Evolutionary conservation across 208 protist species (phyloP).

Genomic region (Herpetomonas samuelpessoai): DNA sequence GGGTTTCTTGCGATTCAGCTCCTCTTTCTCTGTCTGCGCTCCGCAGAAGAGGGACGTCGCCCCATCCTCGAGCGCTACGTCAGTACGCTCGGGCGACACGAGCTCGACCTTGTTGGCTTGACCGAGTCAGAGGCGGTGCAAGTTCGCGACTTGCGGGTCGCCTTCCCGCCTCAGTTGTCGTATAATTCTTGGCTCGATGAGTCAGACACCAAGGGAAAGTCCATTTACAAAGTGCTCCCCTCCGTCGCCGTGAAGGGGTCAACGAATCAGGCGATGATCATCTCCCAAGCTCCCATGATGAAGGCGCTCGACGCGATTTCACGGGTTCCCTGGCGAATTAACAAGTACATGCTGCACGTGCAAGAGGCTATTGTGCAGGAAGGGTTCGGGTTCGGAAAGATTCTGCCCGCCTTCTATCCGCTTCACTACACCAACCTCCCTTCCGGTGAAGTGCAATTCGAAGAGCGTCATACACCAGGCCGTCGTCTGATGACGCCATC

Average conservation of each 20-base stretch:
- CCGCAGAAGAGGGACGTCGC: constrained; percentile 21
- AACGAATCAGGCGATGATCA: constrained; percentile 90
- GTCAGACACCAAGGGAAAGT: constrained; percentile 88
- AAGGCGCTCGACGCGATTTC: constrained; percentile 89
- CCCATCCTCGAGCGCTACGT: constrained; percentile 68
- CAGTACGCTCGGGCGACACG: constrained; percentile 42
- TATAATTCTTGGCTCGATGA: constrained; percentile 90
- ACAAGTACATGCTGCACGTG: constrained; percentile 92
- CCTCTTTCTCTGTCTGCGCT: constrained; percentile 63
- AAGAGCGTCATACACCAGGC: constrained; percentile 7
- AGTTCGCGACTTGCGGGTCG: constrained; percentile 76
- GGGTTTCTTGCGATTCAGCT: constrained; percentile 82
- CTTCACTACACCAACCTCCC: constrained; percentile 77
- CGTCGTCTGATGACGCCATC: neutral
- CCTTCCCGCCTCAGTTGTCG: constrained; percentile 87
- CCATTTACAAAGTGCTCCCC: constrained; percentile 88
- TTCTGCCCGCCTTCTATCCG: constrained; percentile 87
- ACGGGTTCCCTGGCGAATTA: constrained; percentile 90
- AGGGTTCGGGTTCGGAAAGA: constrained; percentile 91
- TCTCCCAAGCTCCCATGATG: constrained; percentile 92
- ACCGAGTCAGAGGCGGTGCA: constrained; percentile 57
- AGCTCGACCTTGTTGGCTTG: constrained; percentile 72
- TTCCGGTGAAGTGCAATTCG: constrained; percentile 55
- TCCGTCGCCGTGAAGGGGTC: constrained; percentile 85
- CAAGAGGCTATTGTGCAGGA: constrained; percentile 91